Conservation (phyloP, 2,329 filamentous ascomycete genomes). For the Xylogone sp. region DNA sequence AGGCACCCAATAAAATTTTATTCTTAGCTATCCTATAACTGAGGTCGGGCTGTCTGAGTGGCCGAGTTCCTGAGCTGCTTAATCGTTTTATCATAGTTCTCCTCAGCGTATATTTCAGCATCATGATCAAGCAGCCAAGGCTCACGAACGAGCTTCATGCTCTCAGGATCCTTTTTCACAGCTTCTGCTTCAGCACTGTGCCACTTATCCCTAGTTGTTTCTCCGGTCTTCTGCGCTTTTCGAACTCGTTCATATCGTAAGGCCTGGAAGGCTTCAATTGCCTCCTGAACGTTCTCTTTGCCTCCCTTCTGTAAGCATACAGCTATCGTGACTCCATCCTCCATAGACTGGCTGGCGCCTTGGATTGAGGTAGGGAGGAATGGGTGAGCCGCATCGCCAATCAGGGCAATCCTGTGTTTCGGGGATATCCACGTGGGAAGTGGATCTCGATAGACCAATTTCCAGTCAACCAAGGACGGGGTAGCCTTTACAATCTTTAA, state of each 20-base stretch:
- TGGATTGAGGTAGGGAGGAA: slow-evolving; percentile 34
- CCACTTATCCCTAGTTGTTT: slow-evolving; percentile 19
- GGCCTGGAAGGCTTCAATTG: slow-evolving; percentile 14
- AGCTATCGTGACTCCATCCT: slow-evolving; percentile 34
- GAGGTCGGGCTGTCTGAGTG: background rate
- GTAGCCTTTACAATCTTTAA: slow-evolving; percentile 19
- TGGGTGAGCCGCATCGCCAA: slow-evolving; percentile 36
- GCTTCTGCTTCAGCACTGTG: slow-evolving; percentile 19
- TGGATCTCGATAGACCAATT: slow-evolving; percentile 25
- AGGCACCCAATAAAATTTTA: no score
- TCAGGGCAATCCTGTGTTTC: slow-evolving; percentile 27
- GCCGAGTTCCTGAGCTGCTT: slow-evolving; percentile 15
- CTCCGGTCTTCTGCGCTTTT: slow-evolving; percentile 18
- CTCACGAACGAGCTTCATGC: slow-evolving; percentile 14
- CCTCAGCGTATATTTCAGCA: slow-evolving; percentile 19
- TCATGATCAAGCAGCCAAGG: slow-evolving; percentile 19
- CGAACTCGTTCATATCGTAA: slow-evolving; percentile 19
- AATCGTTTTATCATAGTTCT: slow-evolving; percentile 21
- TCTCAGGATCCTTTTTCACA: slow-evolving; percentile 16
- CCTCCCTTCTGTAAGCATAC: slow-evolving; percentile 25
- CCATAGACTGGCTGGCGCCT: slow-evolving; percentile 34
- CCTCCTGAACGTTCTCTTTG: slow-evolving; percentile 11
- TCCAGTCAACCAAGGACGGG: slow-evolving; percentile 26
- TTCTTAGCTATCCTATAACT: background rate
- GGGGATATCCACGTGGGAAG: slow-evolving; percentile 25